Percentiles rank a stretch among this genome's conserved stretches.
Conservation (phyloP, 202 grass and related monocot species). For the Musa balbisiana region DNA sequence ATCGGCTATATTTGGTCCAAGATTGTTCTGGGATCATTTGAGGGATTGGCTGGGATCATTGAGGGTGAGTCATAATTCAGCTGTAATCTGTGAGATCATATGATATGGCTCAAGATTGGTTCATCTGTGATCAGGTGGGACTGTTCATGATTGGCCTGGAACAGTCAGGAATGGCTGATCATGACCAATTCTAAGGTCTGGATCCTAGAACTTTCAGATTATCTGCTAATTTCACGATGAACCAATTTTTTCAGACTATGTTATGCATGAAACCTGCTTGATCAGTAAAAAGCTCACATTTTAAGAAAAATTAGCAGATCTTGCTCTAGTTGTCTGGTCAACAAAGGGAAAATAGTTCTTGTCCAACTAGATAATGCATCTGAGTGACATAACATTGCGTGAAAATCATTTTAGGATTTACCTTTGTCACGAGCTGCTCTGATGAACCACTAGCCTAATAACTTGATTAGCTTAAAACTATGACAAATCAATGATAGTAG, state of each 20-base stretch:
- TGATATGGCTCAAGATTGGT: too few relatives aligned
- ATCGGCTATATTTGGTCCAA: background rate
- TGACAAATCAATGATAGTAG: too few relatives aligned
- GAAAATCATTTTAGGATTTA: background rate
- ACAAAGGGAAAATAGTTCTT: background rate
- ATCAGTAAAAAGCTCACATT: background rate
- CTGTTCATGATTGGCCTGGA: background rate
- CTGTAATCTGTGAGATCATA: too few relatives aligned
- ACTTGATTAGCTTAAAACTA: too few relatives aligned
- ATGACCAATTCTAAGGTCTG: background rate
- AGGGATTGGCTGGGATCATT: background rate
- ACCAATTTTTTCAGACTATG: too few relatives aligned
- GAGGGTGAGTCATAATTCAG: too few relatives aligned
- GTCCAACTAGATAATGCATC: background rate
- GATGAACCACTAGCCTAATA: too few relatives aligned
- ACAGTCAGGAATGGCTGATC: background rate
- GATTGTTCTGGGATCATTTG: background rate
- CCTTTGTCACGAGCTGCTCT: too few relatives aligned
- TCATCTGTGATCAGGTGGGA: background rate
- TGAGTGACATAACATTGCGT: background rate
- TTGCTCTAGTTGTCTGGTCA: background rate
- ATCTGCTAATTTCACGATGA: too few relatives aligned
- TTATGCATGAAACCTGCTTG: background rate
- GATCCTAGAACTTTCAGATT: too few relatives aligned
- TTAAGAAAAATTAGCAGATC: background rate